Percentiles rank a stretch among this genome's conserved stretches.
phyloP scores from a whole-genome alignment of 495 filamentous ascomycete genomes.

The Pyronema omphalodes region DNA sequence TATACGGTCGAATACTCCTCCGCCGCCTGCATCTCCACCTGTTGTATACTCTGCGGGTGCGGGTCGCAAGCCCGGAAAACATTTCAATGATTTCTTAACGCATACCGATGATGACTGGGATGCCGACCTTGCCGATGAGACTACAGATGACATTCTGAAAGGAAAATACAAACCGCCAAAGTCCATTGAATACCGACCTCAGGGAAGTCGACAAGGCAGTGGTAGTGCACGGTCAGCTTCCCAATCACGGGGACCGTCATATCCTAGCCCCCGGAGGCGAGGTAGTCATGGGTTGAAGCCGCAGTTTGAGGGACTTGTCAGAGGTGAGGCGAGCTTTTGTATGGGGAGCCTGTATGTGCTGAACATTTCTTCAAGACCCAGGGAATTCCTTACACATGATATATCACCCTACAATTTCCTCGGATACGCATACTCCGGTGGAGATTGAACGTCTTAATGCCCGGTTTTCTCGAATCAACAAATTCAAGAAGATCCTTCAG shows the following conservation, averaged over 20 bases:
- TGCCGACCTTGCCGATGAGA: constrained; percentile 37
- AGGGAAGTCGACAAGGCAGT: constrained; percentile 2
- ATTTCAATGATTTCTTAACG: constrained; percentile 58
- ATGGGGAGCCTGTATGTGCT: background rate
- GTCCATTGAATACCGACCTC: constrained; percentile 22
- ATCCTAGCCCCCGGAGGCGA: constrained; percentile 67
- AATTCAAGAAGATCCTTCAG: constrained; percentile 91
- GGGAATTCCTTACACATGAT: constrained; percentile 92
- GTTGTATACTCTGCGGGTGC: constrained; percentile 11
- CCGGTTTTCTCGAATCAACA: constrained; percentile 86
- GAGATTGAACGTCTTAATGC: constrained; percentile 75
- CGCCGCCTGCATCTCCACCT: constrained; percentile 10
- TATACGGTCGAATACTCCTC: constrained; percentile 41
- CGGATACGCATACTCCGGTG: constrained; percentile 38
- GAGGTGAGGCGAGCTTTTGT: constrained; percentile 31
- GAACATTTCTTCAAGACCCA: constrained; percentile 43
- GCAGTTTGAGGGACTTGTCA: constrained; percentile 90
- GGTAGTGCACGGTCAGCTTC: constrained; percentile 8
- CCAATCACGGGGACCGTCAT: constrained; percentile 41
- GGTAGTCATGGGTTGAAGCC: constrained; percentile 91
- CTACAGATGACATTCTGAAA: constrained; percentile 22
- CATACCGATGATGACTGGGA: constrained; percentile 62
- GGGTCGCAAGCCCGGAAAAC: constrained; percentile 22
- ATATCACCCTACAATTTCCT: constrained; percentile 57
- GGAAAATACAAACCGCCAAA: constrained; percentile 19